These are phyloP conservation scores for Trichaptum fuscoviolaceum DNA, from an alignment of 768 basidiomycete species.

Conservation along the genomic window DNA sequence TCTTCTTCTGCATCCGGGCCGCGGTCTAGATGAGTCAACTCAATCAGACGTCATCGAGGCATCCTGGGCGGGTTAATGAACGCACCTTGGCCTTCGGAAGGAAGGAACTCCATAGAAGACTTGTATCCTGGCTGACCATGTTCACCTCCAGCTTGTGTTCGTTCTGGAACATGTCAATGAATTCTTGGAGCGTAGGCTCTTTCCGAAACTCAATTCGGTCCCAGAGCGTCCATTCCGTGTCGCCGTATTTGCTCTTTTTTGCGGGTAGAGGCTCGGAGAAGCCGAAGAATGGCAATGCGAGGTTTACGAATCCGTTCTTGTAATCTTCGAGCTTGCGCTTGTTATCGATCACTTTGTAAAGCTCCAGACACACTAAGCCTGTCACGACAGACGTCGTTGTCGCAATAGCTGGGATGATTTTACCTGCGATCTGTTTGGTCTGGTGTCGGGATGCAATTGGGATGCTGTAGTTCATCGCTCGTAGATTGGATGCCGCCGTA, in stretches of 20 bases:
- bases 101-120: conserved; percentile 97
- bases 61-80: conserved; percentile 8
- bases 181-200: conserved; percentile 82
- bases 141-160: conserved; percentile 82
- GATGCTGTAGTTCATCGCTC: conserved; percentile 93
- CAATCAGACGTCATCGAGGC: conserved; percentile 5
- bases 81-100: conserved; percentile 88
- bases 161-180: conserved; percentile 78
- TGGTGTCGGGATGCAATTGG: conserved; percentile 80
- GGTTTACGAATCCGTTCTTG: conserved; percentile 98
- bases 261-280: conserved; percentile 97
- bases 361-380: conserved; percentile 92
- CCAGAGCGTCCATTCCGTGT: conserved; percentile 96
- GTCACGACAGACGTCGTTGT: conserved; percentile 95
- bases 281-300: conserved; percentile 97
- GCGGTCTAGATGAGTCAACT: conserved; percentile 53
- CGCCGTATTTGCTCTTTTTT: conserved; percentile 80
- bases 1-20: conserved; percentile 83
- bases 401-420: conserved; percentile 99
- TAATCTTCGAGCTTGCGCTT: conserved; percentile 91
- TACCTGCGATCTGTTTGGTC: conserved; percentile 97
- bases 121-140: conserved; percentile 97
- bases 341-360: conserved; percentile 98
- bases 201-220: conserved; percentile 91
- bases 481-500: conserved; percentile 93